Percentiles rank a stretch among this genome's conserved stretches.
phyloP scores from a whole-genome alignment of 805 yeast genomes.

The Hanseniaspora vineae region DNA sequence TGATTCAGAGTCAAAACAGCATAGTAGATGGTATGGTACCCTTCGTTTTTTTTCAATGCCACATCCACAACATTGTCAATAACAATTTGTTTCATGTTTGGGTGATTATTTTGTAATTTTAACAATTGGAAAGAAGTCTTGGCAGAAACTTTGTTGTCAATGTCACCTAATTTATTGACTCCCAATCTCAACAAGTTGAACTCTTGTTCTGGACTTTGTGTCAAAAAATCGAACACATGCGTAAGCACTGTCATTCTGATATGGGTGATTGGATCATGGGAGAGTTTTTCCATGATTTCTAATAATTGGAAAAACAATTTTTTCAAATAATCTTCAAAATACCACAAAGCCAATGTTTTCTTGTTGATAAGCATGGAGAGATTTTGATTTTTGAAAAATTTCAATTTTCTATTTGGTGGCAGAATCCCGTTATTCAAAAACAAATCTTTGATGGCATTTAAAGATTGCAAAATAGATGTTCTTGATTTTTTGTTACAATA shows the following conservation, averaged over 20 bases:
- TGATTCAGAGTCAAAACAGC: constrained; percentile 83
- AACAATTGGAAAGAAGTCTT: constrained; percentile 73
- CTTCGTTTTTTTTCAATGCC: constrained; percentile 59
- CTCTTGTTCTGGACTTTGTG: constrained; percentile 92
- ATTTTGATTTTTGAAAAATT: constrained; percentile 67
- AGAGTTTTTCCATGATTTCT: constrained; percentile 60
- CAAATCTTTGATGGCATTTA: constrained; percentile 82
- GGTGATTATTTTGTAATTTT: constrained; percentile 79
- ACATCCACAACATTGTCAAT: constrained; percentile 72
- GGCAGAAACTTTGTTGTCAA: constrained; percentile 80
- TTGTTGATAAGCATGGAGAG: constrained; percentile 32
- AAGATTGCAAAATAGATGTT: constrained; percentile 83
- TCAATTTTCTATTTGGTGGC: constrained; percentile 74
- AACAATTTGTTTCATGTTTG: constrained; percentile 83
- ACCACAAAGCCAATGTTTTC: constrained; percentile 55
- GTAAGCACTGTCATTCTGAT: constrained; percentile 67
- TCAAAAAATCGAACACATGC: constrained; percentile 68
- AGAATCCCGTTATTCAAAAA: constrained; percentile 53
- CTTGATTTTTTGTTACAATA: constrained; percentile 86
- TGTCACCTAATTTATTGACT: constrained; percentile 89
- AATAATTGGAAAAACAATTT: constrained; percentile 61
- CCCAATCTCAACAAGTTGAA: constrained; percentile 79
- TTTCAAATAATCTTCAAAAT: constrained; percentile 85
- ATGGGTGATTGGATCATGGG: constrained; percentile 86
- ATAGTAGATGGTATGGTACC: constrained; percentile 81